Conservation (phyloP, 768 basidiomycete species). For the Auricularia auricula-judae region DNA sequence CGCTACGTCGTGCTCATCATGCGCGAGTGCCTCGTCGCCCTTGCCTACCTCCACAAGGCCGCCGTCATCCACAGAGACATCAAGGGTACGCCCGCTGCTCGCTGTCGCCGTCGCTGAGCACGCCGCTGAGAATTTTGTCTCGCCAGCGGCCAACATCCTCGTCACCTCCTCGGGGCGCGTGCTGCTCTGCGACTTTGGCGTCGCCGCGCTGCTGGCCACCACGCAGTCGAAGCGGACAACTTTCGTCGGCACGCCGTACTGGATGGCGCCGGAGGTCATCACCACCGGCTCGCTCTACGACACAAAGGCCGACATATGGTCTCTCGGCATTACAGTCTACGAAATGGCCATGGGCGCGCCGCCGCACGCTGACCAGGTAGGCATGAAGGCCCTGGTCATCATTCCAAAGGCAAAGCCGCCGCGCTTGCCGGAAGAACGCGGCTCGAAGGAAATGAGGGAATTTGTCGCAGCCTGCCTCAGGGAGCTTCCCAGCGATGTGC, state of each 20-base stretch:
- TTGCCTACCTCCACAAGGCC: slow-evolving; percentile 86
- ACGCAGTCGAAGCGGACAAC: slow-evolving; percentile 89
- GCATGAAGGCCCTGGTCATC: slow-evolving; percentile 78
- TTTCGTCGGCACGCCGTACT: slow-evolving; percentile 93
- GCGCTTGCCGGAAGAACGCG: slow-evolving; percentile 62
- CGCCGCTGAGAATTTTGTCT: neutral
- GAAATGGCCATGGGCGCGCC: slow-evolving; percentile 97
- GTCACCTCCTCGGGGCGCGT: slow-evolving; percentile 82
- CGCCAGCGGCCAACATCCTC: slow-evolving; percentile 79
- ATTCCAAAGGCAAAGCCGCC: slow-evolving; percentile 83
- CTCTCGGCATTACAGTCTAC: slow-evolving; percentile 88
- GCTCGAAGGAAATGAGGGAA: slow-evolving; percentile 77
- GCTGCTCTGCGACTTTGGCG: slow-evolving; percentile 96
- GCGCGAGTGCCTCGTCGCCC: slow-evolving; percentile 77
- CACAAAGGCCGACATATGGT: slow-evolving; percentile 98
- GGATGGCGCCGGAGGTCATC: slow-evolving; percentile 99
- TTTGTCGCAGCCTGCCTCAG: slow-evolving; percentile 77
- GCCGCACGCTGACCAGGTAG: slow-evolving; percentile 77
- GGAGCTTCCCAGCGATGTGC: slow-evolving; percentile 69
- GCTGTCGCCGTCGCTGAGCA: no score
- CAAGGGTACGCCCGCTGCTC: slow-evolving; percentile 37
- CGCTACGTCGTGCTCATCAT: slow-evolving; percentile 79
- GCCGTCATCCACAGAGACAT: slow-evolving; percentile 95
- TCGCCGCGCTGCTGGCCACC: slow-evolving; percentile 82
- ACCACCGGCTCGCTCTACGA: slow-evolving; percentile 85